Conservation (phyloP, 1,139 yeast species). For the Scheffersomyces illinoinensis region DNA sequence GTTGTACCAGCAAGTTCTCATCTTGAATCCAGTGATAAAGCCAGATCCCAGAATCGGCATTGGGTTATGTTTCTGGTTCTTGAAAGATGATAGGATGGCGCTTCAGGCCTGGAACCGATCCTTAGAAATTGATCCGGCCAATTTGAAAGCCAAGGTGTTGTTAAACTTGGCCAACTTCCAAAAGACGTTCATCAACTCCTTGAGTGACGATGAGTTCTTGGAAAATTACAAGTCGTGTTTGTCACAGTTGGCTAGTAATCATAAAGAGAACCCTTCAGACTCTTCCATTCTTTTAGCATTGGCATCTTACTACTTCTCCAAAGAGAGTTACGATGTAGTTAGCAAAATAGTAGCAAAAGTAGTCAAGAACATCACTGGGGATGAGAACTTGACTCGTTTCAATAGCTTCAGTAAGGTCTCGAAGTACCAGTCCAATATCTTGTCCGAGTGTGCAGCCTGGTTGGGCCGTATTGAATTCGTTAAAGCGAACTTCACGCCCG, state of each 20-base stretch:
- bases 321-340: constrained; percentile 58
- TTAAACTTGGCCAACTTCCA: constrained; percentile 72
- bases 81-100: constrained; percentile 80
- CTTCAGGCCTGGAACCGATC: constrained; percentile 80
- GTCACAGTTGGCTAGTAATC: constrained; percentile 27
- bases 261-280: constrained; percentile 26
- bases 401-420: constrained; percentile 23
- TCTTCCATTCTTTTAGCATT: constrained; percentile 47
- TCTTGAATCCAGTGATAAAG: constrained; percentile 69
- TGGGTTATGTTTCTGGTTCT: constrained; percentile 91
- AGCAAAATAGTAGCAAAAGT: constrained; percentile 57
- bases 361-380: constrained; percentile 34
- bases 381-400: constrained; percentile 27
- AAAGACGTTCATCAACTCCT: constrained; percentile 55
- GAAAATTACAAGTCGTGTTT: constrained; percentile 51
- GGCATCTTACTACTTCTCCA: constrained; percentile 60
- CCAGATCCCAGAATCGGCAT: constrained; percentile 97
- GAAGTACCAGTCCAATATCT: constrained; percentile 36
- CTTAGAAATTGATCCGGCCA: constrained; percentile 61
- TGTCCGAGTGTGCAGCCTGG: constrained; percentile 87
- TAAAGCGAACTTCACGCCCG: constrained; percentile 57
- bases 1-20: constrained; percentile 78
- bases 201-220: constrained; percentile 60
- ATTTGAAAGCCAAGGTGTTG: constrained; percentile 64
- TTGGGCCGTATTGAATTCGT: constrained; percentile 74